Evolutionary conservation across 805 yeast species (phyloP).

Genomic region (Spathaspora sp.): DNA sequence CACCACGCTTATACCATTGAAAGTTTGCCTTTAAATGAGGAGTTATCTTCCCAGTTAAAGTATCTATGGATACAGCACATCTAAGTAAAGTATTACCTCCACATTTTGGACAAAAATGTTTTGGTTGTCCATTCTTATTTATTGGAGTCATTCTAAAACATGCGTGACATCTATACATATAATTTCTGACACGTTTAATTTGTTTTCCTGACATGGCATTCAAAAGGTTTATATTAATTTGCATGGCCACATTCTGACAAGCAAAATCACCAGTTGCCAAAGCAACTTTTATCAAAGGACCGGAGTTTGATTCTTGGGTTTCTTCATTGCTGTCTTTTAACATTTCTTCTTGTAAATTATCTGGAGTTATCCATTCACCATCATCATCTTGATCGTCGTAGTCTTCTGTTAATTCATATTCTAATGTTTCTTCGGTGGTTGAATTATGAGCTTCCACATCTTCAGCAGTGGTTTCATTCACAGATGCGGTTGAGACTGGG

Average conservation of each 20-base stretch:
- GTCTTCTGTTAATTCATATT: constrained; percentile 38
- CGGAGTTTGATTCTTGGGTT: constrained; percentile 33
- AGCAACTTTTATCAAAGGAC: constrained; percentile 63
- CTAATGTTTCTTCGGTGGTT: constrained; percentile 2
- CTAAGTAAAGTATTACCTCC: constrained; percentile 90
- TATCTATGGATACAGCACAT: constrained; percentile 84
- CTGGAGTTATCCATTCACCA: constrained; percentile 90
- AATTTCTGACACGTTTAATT: constrained; percentile 80
- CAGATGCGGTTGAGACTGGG: constrained; percentile 3
- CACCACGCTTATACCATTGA: constrained; percentile 92
- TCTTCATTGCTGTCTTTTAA: constrained; percentile 64
- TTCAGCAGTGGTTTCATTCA: constrained; percentile 3
- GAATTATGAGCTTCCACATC: neutral
- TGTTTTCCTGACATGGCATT: constrained; percentile 80
- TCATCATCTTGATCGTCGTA: constrained; percentile 78
- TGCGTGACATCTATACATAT: constrained; percentile 96
- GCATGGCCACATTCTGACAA: constrained; percentile 91
- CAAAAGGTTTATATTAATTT: constrained; percentile 83
- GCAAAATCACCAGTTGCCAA: constrained; percentile 96
- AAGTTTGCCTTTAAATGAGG: constrained; percentile 89
- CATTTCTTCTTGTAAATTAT: constrained; percentile 68
- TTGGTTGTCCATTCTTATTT: constrained; percentile 69
- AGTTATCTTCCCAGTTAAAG: constrained; percentile 72
- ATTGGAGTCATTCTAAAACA: constrained; percentile 83
- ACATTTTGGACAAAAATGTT: constrained; percentile 91